Evolutionary conservation across 163 green algal genomes (phyloP).

Genomic region (Volvox carteri): DNA sequence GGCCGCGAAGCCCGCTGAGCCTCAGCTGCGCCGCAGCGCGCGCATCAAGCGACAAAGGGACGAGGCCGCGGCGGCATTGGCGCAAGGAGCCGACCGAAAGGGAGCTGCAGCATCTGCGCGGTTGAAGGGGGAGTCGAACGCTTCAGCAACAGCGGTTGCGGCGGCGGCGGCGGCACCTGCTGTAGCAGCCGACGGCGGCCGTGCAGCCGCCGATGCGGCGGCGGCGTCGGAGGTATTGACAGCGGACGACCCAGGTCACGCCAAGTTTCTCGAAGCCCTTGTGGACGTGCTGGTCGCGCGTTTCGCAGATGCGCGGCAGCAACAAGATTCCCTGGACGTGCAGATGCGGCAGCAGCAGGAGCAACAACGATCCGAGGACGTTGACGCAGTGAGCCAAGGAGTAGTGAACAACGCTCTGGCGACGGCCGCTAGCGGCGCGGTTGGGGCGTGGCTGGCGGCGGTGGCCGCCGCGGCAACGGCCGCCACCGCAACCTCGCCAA

Average conservation of each 20-base stretch:
- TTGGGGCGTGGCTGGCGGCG: constrained; percentile 21
- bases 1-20: background rate
- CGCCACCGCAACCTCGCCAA: background rate
- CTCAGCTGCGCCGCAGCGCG: background rate
- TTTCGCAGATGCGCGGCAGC: background rate
- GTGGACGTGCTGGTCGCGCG: constrained; percentile 1
- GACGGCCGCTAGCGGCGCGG: background rate
- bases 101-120: background rate
- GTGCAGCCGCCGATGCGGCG: too few species aligned
- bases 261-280: background rate
- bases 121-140: background rate
- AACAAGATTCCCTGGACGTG: constrained; percentile 6
- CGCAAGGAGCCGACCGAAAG: background rate
- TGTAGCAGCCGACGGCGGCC: too few species aligned
- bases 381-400: background rate
- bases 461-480: background rate
- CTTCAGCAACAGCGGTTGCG: background rate
- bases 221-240: background rate
- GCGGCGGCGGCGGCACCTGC: constrained; percentile 3
- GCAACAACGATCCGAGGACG: constrained; percentile 1
- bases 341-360: constrained; percentile 26
- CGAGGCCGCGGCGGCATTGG: background rate
- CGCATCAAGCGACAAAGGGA: constrained; percentile 46
- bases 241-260: background rate
- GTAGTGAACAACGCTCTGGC: background rate